Evolutionary conservation across 108 stramenopile species (phyloP).

Genomic region (Stephanodiscus minutulus): DNA sequence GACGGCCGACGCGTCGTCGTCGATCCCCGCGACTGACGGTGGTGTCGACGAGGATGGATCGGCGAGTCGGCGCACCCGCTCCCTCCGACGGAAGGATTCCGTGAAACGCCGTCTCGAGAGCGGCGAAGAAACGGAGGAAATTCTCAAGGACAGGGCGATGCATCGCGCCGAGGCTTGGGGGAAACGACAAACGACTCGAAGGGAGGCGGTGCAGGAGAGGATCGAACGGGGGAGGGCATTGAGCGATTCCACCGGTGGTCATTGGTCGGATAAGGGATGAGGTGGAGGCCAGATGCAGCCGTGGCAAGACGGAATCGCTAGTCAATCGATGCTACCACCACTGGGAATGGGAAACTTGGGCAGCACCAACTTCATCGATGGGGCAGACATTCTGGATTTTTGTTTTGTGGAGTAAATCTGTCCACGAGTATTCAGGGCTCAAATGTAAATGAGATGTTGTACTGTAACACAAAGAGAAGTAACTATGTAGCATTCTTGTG

Average conservation of each 20-base stretch:
- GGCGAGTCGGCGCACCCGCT: conserved; percentile 28
- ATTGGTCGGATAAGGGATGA: conserved; percentile 53
- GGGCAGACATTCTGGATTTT: too few species aligned
- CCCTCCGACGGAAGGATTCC: conserved; percentile 31
- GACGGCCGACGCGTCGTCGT: not conserved
- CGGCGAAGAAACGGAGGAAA: conserved; percentile 24
- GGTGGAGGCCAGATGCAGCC: too few species aligned
- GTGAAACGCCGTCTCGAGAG: conserved; percentile 43
- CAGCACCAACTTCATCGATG: too few species aligned
- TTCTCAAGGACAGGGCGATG: conserved; percentile 11
- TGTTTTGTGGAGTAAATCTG: too few species aligned
- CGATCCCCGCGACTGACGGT: too few species aligned
- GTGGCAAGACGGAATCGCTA: too few species aligned
- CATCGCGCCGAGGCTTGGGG: conserved; percentile 36
- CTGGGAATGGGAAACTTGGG: too few species aligned
- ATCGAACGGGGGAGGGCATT: conserved; percentile 54
- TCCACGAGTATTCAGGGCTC: too few species aligned
- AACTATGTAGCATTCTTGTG: too few species aligned
- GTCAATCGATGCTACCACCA: too few species aligned
- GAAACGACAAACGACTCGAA: conserved; percentile 42
- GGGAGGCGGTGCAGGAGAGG: conserved; percentile 47
- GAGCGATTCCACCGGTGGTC: conserved; percentile 73
- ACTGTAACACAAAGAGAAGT: too few species aligned
- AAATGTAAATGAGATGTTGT: too few species aligned
- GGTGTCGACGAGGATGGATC: conserved; percentile 27